Evolutionary conservation across 352 stramenopile species (phyloP).

Genomic region (Phytopythium boreale): DNA sequence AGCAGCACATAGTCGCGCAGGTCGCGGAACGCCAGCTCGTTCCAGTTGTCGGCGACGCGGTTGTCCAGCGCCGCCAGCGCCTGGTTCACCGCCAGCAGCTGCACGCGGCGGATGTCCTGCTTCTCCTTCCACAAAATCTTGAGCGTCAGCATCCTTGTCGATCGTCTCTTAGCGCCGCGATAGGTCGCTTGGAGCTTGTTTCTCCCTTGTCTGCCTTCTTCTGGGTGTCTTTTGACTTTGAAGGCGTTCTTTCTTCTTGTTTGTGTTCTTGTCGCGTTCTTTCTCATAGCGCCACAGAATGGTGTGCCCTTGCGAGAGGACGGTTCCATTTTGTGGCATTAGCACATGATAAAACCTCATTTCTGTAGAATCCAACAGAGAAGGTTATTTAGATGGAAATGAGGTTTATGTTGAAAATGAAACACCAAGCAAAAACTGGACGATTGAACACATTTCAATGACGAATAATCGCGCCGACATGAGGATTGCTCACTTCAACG

Average conservation of each 20-base stretch:
- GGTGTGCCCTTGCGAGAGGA: slow-evolving; percentile 2
- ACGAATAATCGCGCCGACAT: neutral
- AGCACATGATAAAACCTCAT: slow-evolving; percentile 5
- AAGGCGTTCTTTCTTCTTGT: neutral
- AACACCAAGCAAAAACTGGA: too few relatives aligned
- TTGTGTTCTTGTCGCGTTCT: slow-evolving; percentile 1
- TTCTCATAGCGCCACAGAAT: slow-evolving; percentile 3
- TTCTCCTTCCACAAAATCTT: slow-evolving; percentile 82
- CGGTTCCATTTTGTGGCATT: neutral
- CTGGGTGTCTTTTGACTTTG: neutral
- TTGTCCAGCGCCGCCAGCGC: slow-evolving; percentile 44
- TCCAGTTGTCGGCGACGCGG: slow-evolving; percentile 23
- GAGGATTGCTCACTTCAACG: slow-evolving; percentile 2
- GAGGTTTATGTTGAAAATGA: neutral
- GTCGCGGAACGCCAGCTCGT: slow-evolving; percentile 51
- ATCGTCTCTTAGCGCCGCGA: too few relatives aligned
- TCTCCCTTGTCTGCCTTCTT: slow-evolving; percentile 1
- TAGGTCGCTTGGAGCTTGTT: neutral
- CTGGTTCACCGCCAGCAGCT: slow-evolving; percentile 65
- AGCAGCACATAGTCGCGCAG: slow-evolving; percentile 65
- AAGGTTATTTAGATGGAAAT: neutral
- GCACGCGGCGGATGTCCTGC: slow-evolving; percentile 84
- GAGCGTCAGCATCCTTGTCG: slow-evolving; percentile 63
- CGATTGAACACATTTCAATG: neutral
- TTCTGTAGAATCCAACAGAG: neutral